Conservation (phyloP, 176 grass and related monocot genomes). For the Chrysopogon serrulatus region DNA sequence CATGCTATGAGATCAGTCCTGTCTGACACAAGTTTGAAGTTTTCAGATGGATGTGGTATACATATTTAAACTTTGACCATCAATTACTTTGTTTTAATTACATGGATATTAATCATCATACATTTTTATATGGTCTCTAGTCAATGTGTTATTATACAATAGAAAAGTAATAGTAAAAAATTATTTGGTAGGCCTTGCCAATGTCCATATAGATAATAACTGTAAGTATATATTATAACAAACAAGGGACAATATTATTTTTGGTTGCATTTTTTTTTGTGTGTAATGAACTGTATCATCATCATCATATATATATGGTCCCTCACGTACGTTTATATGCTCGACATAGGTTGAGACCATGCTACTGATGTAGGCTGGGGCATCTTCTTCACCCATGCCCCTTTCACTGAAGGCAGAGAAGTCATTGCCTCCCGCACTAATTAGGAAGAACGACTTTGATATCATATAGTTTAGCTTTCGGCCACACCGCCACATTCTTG, state of each 20-base stretch:
- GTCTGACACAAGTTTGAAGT: too few relatives aligned
- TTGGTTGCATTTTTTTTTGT: neutral
- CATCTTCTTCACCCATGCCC: neutral
- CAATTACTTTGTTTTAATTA: too few relatives aligned
- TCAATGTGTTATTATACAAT: too few relatives aligned
- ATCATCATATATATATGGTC: neutral
- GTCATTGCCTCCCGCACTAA: neutral
- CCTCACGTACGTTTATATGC: neutral
- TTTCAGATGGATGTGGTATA: too few relatives aligned
- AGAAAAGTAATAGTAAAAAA: too few relatives aligned
- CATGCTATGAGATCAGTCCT: too few relatives aligned
- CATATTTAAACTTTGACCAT: too few relatives aligned
- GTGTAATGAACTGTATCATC: neutral
- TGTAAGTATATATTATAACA: neutral
- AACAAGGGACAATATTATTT: neutral
- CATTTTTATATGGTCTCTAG: too few relatives aligned
- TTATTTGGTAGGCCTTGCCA: too few relatives aligned
- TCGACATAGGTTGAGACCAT: neutral
- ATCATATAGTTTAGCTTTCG: neutral
- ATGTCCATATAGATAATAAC: too few relatives aligned
- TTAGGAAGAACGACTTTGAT: neutral
- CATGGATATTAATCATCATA: too few relatives aligned
- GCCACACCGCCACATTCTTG: neutral
- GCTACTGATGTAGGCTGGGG: neutral
- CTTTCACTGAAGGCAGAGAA: neutral